Conservation (phyloP, 1,284 basidiomycete species). For the Heliocybe sulcata region DNA sequence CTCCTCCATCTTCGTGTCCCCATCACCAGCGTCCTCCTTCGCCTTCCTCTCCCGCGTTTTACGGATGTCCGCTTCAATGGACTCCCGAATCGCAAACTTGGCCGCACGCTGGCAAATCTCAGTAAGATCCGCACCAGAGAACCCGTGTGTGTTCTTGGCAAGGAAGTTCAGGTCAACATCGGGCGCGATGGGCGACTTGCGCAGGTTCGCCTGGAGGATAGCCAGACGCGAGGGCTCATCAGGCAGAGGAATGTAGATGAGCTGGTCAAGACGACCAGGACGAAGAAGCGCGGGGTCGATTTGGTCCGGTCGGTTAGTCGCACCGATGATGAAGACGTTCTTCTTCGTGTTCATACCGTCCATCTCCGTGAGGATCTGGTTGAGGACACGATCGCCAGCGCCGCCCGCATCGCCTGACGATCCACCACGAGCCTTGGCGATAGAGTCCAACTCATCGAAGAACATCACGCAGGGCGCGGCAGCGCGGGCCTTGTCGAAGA, state of each 20-base stretch:
- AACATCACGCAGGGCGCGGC: conserved; percentile 99
- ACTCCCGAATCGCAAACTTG: conserved; percentile 93
- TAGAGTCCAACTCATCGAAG: conserved; percentile 99
- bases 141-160: conserved; percentile 93
- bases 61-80: conserved; percentile 91
- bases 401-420: conserved; percentile 86
- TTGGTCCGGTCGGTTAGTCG: conserved; percentile 98
- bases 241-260: conserved; percentile 91
- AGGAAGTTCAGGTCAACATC: conserved; percentile 86
- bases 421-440: conserved; percentile 91
- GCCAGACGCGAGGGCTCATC: conserved; percentile 90
- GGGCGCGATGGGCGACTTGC: conserved; percentile 88
- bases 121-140: conserved; percentile 98
- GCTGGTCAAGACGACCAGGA: conserved; percentile 96
- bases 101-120: conserved; percentile 98
- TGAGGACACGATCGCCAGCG: conserved; percentile 94
- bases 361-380: conserved; percentile 98
- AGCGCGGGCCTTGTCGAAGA: conserved; percentile 99
- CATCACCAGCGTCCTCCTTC: conserved; percentile 66
- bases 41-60: conserved; percentile 76
- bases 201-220: conserved; percentile 87
- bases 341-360: conserved; percentile 99
- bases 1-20: conserved; percentile 69
- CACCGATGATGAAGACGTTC: conserved; percentile 98
- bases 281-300: conserved; percentile 96